These are phyloP conservation scores for Epichloe bromicola DNA, from an alignment of 2,329 filamentous ascomycete species.

Conservation along the genomic window DNA sequence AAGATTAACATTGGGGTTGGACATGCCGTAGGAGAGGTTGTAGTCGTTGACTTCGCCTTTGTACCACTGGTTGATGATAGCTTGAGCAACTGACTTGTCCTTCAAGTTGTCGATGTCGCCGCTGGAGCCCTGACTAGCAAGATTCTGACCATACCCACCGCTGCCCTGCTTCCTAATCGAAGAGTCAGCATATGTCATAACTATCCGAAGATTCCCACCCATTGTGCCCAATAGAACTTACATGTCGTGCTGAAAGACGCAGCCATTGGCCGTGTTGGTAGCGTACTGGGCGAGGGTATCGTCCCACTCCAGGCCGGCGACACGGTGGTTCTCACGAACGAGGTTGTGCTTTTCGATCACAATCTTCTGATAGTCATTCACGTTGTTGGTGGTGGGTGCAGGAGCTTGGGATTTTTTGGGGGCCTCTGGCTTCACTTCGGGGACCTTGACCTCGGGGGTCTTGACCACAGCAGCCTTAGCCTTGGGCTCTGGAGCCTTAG, in stretches of 20 bases:
- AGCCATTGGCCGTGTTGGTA: conserved; percentile 46
- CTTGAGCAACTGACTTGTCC: conserved; percentile 47
- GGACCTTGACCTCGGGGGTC: not conserved
- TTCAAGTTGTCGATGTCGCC: conserved; percentile 21
- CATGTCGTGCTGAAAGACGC: conserved; percentile 65
- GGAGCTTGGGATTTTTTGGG: conserved; percentile 1
- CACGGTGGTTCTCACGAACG: conserved; percentile 73
- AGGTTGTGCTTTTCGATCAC: conserved; percentile 69
- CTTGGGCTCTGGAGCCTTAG: not conserved
- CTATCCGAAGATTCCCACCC: not conserved
- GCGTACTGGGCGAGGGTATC: conserved; percentile 51
- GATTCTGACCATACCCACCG: conserved; percentile 79
- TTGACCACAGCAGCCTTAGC: not conserved
- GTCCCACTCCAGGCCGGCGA: conserved; percentile 52
- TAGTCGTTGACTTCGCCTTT: conserved; percentile 52
- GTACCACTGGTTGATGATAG: conserved; percentile 80
- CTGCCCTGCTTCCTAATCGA: conserved; percentile 37
- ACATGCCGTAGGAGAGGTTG: conserved; percentile 46
- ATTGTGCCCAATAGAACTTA: conserved; percentile 30
- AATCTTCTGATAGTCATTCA: conserved; percentile 20
- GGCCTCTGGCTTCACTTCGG: not conserved
- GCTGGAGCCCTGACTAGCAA: conserved; percentile 49
- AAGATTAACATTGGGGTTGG: conserved; percentile 50
- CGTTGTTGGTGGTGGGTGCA: not conserved
- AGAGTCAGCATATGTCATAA: conserved; percentile 18